These are phyloP conservation scores for Tylopilus sp. DNA, from an alignment of 1,284 basidiomycete species.

Conservation along the genomic window DNA sequence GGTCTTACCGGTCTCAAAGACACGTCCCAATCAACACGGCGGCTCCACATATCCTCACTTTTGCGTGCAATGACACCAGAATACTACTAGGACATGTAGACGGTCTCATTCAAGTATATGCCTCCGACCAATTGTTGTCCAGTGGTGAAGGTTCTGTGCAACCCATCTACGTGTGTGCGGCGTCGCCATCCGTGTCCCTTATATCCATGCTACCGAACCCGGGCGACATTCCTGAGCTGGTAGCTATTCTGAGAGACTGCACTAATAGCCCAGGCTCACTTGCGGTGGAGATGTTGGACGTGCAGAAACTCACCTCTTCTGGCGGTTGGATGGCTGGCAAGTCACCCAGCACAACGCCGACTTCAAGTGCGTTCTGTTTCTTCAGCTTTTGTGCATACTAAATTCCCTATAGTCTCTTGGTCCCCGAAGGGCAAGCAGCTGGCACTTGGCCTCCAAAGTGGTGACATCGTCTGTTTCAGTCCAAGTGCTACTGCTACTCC, in stretches of 20 bases:
- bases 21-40: slow-evolving; percentile 42
- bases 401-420: slow-evolving; percentile 60
- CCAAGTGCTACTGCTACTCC: slow-evolving; percentile 52
- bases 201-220: slow-evolving; percentile 64
- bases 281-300: slow-evolving; percentile 57
- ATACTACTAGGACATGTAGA: slow-evolving; percentile 56
- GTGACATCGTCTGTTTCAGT: slow-evolving; percentile 69
- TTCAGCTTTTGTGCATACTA: slow-evolving; percentile 7
- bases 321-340: slow-evolving; percentile 61
- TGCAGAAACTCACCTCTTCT: slow-evolving; percentile 45
- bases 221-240: slow-evolving; percentile 53
- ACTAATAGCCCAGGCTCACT: slow-evolving; percentile 33
- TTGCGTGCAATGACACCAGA: slow-evolving; percentile 56
- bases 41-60: slow-evolving; percentile 49
- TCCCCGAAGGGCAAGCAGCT: slow-evolving; percentile 86
- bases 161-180: slow-evolving; percentile 48
- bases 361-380: slow-evolving; percentile 47
- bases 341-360: slow-evolving; percentile 47
- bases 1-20: slow-evolving; percentile 47
- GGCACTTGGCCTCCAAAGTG: slow-evolving; percentile 68
- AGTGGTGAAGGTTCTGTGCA: slow-evolving; percentile 39
- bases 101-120: slow-evolving; percentile 58
- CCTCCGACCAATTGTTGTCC: slow-evolving; percentile 48
- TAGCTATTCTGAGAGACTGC: slow-evolving; percentile 56
- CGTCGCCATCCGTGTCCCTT: slow-evolving; percentile 40